These are phyloP conservation scores for Talaromyces sp. DNA, from an alignment of 2,329 filamentous ascomycete species.

Conservation along the genomic window DNA sequence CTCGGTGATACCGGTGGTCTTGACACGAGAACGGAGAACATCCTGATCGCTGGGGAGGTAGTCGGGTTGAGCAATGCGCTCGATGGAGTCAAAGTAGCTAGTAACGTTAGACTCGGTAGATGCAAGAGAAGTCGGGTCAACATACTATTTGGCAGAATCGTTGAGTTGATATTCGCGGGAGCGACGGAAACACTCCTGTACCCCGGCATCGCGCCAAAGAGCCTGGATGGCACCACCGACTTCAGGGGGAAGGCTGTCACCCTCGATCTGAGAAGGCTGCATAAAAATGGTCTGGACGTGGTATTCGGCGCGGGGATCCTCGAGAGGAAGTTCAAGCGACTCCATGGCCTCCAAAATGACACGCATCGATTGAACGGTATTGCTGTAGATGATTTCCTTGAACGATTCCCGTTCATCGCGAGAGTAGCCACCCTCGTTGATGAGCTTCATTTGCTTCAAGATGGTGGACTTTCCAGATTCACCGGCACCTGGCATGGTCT, in stretches of 20 bases:
- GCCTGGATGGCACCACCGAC: slow-evolving; percentile 90
- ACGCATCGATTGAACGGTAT: slow-evolving; percentile 68
- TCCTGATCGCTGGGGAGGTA: slow-evolving; percentile 96
- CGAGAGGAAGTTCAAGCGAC: slow-evolving; percentile 72
- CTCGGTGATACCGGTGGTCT: slow-evolving; percentile 96
- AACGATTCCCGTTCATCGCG: slow-evolving; percentile 74
- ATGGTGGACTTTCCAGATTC: slow-evolving; percentile 96
- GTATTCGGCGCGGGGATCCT: slow-evolving; percentile 90
- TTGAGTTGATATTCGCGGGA: slow-evolving; percentile 95
- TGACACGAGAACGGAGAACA: slow-evolving; percentile 90
- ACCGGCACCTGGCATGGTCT: slow-evolving; percentile 69
- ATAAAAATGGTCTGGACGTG: slow-evolving; percentile 98
- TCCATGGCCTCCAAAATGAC: slow-evolving; percentile 68
- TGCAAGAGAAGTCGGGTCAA: slow-evolving; percentile 32
- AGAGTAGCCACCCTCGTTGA: slow-evolving; percentile 97
- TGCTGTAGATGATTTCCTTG: slow-evolving; percentile 70
- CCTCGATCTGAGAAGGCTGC: slow-evolving; percentile 95
- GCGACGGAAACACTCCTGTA: slow-evolving; percentile 92
- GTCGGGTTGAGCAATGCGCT: slow-evolving; percentile 82
- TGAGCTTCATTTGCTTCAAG: slow-evolving; percentile 98
- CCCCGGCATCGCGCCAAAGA: slow-evolving; percentile 87
- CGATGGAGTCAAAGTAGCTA: slow-evolving; percentile 94
- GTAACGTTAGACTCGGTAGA: neutral
- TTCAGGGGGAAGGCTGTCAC: slow-evolving; percentile 88
- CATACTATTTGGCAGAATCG: slow-evolving; percentile 93